Base-by-base conservation (phyloP, 225 moss, liverwort and hornwort species). In the Antitrichia curtipendula region DNA sequence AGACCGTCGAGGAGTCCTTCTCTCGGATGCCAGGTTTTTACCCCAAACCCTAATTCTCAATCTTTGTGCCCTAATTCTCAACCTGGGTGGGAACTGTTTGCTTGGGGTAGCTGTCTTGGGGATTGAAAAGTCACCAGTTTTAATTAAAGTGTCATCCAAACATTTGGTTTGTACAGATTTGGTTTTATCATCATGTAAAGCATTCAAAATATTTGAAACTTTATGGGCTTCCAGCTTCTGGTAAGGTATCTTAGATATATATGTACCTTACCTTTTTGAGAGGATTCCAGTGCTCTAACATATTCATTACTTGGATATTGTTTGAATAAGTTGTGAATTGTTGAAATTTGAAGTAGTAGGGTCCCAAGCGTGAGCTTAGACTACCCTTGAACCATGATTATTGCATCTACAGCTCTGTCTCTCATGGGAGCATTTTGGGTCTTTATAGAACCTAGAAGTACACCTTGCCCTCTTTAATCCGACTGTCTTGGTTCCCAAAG, bases 1-100 rank as follows among this genome's bases (percentile, higher is more conserved):
- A 69, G 31, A 86, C 38, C 11, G 89, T 95, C 76, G 75, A 80
- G 49, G 57, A 84, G 11, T 95, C 94, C 17, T 95, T 94, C n/a
- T 77, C 89, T 24, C 91, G 91, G 12, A 49, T 92, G 64, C 71
- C 58, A 56, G 94, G 95, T 93, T 38, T 18, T 16, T 19, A 9
- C 16, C 52, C 81, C 21, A 28, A 71, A 41, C 24, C 72, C 82
- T 86, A 45, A 50, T 65, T 81, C 40, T 84, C 18, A 45, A 62
- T 7, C 50, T 50, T 11, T 32, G 22, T 21, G 18, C 22, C 63
- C 57, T 82, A 65, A 18, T 56, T 85, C 14, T 41, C 12, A 52
- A 62, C 27, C 24, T 57, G 17, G 25, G 16, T 18, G 22, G 80
- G 13, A 32, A 13, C 9, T 45, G 13, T 21, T 80, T 62, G 32